phyloP scores from a whole-genome alignment of 2,329 filamentous ascomycete genomes.

The Colletotrichum tanaceti region DNA sequence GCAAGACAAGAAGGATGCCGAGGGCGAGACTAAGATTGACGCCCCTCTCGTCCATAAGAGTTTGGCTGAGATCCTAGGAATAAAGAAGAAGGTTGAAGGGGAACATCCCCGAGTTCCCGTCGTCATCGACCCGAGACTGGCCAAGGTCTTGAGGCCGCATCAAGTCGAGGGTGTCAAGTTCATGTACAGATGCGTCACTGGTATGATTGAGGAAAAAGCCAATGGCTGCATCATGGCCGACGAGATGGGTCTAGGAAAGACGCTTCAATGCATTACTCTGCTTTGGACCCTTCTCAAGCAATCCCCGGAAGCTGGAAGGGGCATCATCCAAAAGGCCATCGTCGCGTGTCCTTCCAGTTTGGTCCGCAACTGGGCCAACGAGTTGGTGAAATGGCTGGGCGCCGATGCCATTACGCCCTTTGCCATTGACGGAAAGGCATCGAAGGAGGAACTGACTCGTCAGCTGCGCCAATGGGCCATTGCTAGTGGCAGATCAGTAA shows the following conservation, averaged over 20 bases:
- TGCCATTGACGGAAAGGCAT: conserved; percentile 95
- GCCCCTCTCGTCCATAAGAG: conserved; percentile 92
- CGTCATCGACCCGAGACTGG: conserved; percentile 90
- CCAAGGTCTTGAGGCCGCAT: conserved; percentile 93
- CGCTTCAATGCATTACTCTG: conserved; percentile 93
- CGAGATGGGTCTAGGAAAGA: conserved; percentile 98
- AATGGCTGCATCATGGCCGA: conserved; percentile 99
- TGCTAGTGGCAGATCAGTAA: conserved; percentile 87
- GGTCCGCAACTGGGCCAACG: conserved; percentile 98
- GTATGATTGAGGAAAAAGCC: conserved; percentile 92
- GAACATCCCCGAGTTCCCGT: conserved; percentile 92
- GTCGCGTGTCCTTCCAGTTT: conserved; percentile 97
- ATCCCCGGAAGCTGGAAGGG: conserved; percentile 91
- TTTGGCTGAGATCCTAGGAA: conserved; percentile 90
- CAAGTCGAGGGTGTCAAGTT: conserved; percentile 99
- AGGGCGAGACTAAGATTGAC: conserved; percentile 68
- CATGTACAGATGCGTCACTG: conserved; percentile 93
- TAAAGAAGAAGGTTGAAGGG: conserved; percentile 88
- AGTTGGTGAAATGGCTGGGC: conserved; percentile 95
- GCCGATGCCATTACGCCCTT: conserved; percentile 92
- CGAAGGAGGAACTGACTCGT: conserved; percentile 89
- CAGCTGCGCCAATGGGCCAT: conserved; percentile 97
- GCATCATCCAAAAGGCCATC: conserved; percentile 95
- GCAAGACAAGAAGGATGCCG: conserved; percentile 57
- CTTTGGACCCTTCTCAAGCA: conserved; percentile 98